These are phyloP conservation scores for Comarum palustre DNA, from an alignment of 306 rosid species.

Conservation along the genomic window DNA sequence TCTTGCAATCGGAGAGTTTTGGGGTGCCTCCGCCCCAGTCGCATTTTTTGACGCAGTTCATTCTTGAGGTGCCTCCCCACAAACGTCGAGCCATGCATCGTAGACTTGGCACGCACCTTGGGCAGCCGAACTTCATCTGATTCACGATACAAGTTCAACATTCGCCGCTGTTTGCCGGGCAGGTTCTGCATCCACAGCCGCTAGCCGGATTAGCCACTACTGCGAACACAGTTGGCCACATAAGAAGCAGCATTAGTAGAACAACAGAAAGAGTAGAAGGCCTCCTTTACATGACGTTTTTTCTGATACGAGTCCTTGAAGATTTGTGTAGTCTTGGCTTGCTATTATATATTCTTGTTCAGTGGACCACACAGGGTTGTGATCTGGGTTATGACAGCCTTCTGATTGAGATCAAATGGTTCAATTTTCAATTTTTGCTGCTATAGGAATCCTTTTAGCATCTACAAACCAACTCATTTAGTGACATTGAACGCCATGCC, in stretches of 20 bases:
- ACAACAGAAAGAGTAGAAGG: constrained; percentile 5
- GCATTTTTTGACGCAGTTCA: constrained; percentile 49
- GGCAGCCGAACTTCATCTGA: constrained; percentile 60
- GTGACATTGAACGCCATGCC: constrained; percentile 27
- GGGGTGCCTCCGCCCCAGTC: constrained; percentile 43
- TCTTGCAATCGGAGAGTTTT: constrained; percentile 60
- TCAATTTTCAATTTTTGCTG: constrained; percentile 4
- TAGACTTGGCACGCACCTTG: constrained; percentile 49
- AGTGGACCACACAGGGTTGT: neutral
- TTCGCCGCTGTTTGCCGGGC: constrained; percentile 38
- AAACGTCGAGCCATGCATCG: constrained; percentile 86
- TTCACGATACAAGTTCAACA: constrained; percentile 53
- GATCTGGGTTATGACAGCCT: neutral
- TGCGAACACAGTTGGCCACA: constrained; percentile 32
- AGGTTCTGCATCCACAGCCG: constrained; percentile 42
- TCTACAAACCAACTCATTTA: constrained; percentile 30
- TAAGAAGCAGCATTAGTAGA: constrained; percentile 25
- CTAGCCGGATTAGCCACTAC: constrained; percentile 37
- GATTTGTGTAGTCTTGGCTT: neutral
- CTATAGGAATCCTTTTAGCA: neutral
- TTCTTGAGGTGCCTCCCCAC: constrained; percentile 60
- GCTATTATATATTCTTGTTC: constrained; percentile 5
- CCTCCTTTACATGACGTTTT: constrained; percentile 23
- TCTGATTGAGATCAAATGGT: constrained; percentile 15
- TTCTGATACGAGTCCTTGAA: neutral